Conservation (phyloP, 331 rosid species). For the Rhamnella rubrinervis region DNA sequence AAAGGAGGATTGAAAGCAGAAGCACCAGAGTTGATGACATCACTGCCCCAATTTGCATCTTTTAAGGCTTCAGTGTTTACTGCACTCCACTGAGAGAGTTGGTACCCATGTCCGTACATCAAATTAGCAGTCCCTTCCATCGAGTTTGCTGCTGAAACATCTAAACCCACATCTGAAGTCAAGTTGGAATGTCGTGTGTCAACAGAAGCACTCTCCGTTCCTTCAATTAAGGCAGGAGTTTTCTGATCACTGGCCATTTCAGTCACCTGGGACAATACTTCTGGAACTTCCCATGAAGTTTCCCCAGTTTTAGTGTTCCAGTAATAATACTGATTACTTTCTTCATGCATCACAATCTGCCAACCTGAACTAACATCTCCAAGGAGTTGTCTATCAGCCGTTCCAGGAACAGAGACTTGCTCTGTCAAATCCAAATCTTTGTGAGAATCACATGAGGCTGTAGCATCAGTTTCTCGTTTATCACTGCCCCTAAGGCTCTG, state of each 20-base stretch:
- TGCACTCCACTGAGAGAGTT: constrained; percentile 35
- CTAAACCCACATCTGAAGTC: constrained; percentile 26
- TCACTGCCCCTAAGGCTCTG: constrained; percentile 33
- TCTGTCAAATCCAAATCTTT: constrained; percentile 40
- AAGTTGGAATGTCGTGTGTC: constrained; percentile 31
- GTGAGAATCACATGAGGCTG: constrained; percentile 27
- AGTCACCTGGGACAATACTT: constrained; percentile 53
- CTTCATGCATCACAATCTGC: constrained; percentile 96
- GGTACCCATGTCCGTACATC: constrained; percentile 40
- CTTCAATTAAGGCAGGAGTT: constrained; percentile 31
- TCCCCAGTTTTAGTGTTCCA: constrained; percentile 95
- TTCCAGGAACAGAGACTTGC: constrained; percentile 38
- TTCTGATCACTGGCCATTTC: constrained; percentile 39
- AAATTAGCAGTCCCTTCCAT: constrained; percentile 26
- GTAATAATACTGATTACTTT: constrained; percentile 76
- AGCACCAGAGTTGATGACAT: constrained; percentile 24
- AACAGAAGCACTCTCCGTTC: constrained; percentile 30
- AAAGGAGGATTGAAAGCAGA: constrained; percentile 23
- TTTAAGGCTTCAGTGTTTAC: constrained; percentile 28
- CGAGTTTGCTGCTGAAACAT: constrained; percentile 35
- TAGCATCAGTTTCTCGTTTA: constrained; percentile 38
- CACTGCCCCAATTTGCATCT: constrained; percentile 35
- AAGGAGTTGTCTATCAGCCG: constrained; percentile 35
- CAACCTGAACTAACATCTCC: constrained; percentile 71
- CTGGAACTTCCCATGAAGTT: constrained; percentile 96